Base-by-base conservation (phyloP, 2,329 filamentous ascomycete species). In the Colletotrichum tropicale region DNA sequence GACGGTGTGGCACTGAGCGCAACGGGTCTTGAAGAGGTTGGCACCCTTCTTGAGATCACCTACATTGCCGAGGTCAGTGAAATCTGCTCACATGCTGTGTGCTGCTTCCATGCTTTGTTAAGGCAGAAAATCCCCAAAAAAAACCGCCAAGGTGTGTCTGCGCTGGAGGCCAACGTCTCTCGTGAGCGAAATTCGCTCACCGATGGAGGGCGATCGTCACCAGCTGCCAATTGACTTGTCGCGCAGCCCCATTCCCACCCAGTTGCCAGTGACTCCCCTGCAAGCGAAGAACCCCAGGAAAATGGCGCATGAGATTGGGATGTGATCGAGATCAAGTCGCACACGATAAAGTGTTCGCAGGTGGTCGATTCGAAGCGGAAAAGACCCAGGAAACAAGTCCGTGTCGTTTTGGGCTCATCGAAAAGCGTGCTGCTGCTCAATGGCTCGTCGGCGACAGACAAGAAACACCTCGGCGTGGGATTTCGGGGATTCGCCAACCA, bases 1-100 rank as follows among this genome's bases (percentile, higher is more conserved):
- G 86, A 98, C 90, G 88, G 95, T 98, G 92, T 99, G 97, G 94
- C 97, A 99, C 91, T 98, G 96, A 81, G 95, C 94, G 91, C 97
- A 99, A 87, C 97, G 94, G 81, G 96, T 98, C 93, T 98, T 98
- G 95, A 98, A 98, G 86, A 98, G 95, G 91, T 94, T 95, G 88
- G 96, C 96, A 92, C 96, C 96, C 94, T 98, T 98, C 91, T 96
- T 96, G 84, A 90, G 84, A 88, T 98, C 96, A 91, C 96, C 96
- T 98, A 67, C 77, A 32, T 78, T 72, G 66, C 77, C 64, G 38
- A 67, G 62, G 65, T 71, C 71, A 74, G 77, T 75, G 76, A 34
- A n/a, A 79, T 58, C 16, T 28, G 38, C 8, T 52, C 28, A 66
- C 24, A 32, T 56, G 48, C 15, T 32, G 30, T 34, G 18, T 52